phyloP scores from a whole-genome alignment of 148 eudicot species.

The Dysphania ambrosioides region DNA sequence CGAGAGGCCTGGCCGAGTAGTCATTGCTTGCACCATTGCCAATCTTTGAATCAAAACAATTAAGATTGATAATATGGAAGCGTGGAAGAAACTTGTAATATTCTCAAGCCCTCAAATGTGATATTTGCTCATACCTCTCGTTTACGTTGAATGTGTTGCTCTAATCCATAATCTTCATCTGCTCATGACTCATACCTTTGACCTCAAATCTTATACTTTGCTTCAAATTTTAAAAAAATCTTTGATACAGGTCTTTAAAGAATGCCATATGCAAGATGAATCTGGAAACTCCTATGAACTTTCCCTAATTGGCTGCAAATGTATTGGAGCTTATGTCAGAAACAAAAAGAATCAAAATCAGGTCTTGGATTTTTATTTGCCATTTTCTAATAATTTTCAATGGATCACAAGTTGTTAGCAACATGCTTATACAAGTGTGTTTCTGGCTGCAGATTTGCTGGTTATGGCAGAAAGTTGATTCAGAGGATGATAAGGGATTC shows the following conservation, averaged over 20 bases:
- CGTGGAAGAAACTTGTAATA: no score
- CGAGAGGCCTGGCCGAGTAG: neutral
- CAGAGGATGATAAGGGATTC: slow-evolving; percentile 75
- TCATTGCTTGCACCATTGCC: neutral
- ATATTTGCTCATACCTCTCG: no score
- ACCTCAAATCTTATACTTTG: neutral
- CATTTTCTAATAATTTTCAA: neutral
- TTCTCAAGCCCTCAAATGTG: no score
- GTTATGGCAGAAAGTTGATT: slow-evolving; percentile 87
- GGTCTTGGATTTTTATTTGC: slow-evolving; percentile 36
- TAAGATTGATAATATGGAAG: no score
- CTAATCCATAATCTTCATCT: neutral
- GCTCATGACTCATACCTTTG: neutral
- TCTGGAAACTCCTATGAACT: slow-evolving; percentile 81
- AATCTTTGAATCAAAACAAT: neutral
- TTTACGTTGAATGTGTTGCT: no score
- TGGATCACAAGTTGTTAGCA: neutral
- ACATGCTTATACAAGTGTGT: slow-evolving; percentile 2
- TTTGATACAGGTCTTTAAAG: slow-evolving; percentile 71
- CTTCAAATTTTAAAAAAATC: slow-evolving; percentile 6
- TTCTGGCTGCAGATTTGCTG: slow-evolving; percentile 77
- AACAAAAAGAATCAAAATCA: slow-evolving; percentile 98
- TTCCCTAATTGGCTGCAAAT: slow-evolving; percentile 77
- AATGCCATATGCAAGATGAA: slow-evolving; percentile 50
- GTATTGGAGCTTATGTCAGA: slow-evolving; percentile 95